phyloP scores from a whole-genome alignment of 163 green algal species.

The Chlorella variabilis region DNA sequence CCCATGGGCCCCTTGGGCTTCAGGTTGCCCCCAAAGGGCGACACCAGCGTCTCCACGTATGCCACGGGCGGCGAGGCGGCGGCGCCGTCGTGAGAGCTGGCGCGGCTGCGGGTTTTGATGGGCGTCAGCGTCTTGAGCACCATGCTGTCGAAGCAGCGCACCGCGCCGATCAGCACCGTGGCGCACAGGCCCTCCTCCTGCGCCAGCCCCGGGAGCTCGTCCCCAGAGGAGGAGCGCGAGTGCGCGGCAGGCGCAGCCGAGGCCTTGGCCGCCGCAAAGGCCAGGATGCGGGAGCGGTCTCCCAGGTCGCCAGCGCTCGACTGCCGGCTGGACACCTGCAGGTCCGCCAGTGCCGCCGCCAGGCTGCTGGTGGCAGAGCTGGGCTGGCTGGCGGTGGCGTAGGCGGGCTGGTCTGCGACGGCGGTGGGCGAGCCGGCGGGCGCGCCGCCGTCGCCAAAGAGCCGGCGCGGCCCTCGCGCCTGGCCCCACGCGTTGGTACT shows the following conservation, averaged over 20 bases:
- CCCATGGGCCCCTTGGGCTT: conserved; percentile 20
- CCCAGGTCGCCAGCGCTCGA: conserved; percentile 6
- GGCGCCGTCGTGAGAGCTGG: neutral
- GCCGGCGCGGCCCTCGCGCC: neutral
- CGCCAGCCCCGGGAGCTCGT: neutral
- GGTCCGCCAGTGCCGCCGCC: conserved; percentile 19
- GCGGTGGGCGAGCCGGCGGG: neutral
- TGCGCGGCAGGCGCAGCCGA: neutral
- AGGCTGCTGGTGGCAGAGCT: conserved; percentile 32
- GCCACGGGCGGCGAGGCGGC: neutral
- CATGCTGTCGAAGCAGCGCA: conserved; percentile 1
- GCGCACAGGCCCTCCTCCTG: neutral
- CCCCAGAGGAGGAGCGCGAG: neutral
- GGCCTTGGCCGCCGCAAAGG: neutral
- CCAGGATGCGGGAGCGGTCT: neutral
- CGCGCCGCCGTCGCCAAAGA: conserved; percentile 1
- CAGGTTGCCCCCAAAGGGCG: conserved; percentile 2
- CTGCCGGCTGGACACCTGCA: conserved; percentile 23
- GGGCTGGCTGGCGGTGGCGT: conserved; percentile 27
- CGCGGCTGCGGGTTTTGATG: conserved; percentile 31
- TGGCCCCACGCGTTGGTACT: neutral
- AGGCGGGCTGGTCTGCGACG: neutral
- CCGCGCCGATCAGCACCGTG: conserved; percentile 1
- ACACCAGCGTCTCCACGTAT: neutral
- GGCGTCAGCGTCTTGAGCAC: conserved; percentile 11